These are phyloP conservation scores for Metschnikowia continentalis DNA, from an alignment of 805 yeast genomes.

Conservation along the genomic window DNA sequence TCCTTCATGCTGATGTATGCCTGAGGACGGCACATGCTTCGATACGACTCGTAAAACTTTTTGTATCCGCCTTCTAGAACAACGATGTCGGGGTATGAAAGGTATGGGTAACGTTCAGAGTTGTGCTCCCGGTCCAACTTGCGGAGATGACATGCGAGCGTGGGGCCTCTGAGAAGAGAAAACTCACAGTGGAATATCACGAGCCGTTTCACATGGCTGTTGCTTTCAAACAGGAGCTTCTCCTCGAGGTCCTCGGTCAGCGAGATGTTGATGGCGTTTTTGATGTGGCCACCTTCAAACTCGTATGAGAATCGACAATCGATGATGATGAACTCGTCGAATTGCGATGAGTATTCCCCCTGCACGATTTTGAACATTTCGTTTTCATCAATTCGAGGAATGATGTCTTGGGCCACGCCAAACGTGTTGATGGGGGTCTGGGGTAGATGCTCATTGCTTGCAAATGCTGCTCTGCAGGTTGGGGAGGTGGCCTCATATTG, in stretches of 20 bases:
- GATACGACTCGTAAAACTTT: constrained; percentile 59
- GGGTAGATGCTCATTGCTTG: constrained; percentile 30
- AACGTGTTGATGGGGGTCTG: constrained; percentile 28
- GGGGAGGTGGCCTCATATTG: not conserved
- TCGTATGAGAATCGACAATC: constrained; percentile 95
- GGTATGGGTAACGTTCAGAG: constrained; percentile 69
- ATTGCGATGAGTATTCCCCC: constrained; percentile 46
- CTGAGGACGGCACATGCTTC: constrained; percentile 64
- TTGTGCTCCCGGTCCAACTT: constrained; percentile 76
- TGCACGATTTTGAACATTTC: constrained; percentile 56
- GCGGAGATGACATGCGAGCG: constrained; percentile 82
- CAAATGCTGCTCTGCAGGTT: not conserved
- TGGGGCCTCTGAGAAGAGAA: constrained; percentile 89
- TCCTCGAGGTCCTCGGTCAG: constrained; percentile 66
- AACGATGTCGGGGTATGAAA: constrained; percentile 84
- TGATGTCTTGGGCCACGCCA: constrained; percentile 47
- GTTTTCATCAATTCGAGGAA: constrained; percentile 61
- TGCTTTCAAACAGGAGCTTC: constrained; percentile 35
- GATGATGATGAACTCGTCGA: constrained; percentile 55
- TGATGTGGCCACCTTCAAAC: constrained; percentile 88
- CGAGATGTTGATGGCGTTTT: constrained; percentile 73
- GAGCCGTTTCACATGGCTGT: constrained; percentile 35
- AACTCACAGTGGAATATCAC: constrained; percentile 93
- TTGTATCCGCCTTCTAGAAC: constrained; percentile 91
- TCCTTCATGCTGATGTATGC: constrained; percentile 82